These are phyloP conservation scores for Boechera retrofracta DNA, from an alignment of 345 rosid species.

Conservation along the genomic window DNA sequence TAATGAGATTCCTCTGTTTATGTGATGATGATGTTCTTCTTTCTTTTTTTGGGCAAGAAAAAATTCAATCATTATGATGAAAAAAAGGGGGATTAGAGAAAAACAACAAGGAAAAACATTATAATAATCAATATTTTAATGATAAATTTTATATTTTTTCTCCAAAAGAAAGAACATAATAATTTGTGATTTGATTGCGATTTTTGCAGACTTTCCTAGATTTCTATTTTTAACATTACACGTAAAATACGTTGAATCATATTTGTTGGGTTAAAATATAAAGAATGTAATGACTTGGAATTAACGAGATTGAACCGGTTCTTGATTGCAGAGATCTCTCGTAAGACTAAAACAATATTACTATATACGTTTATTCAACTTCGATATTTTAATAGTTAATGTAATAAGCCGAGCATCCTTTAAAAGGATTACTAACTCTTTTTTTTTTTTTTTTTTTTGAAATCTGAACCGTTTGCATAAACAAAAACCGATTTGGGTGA, in stretches of 20 bases:
- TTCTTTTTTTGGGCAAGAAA: not conserved
- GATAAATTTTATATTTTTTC: not conserved
- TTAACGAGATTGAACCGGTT: conserved; percentile 26
- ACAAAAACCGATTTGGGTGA: not conserved
- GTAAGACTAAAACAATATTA: conserved; percentile 41
- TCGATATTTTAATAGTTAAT: not conserved
- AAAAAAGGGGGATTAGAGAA: conserved; percentile 26
- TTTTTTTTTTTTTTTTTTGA: not conserved
- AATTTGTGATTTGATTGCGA: conserved; percentile 45
- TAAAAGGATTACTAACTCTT: not conserved
- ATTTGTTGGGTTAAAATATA: conserved; percentile 25
- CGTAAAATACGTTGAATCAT: conserved; percentile 39
- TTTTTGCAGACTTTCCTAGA: conserved; percentile 36
- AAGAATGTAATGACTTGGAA: conserved; percentile 20
- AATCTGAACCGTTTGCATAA: not conserved
- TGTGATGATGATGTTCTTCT: conserved; percentile 43
- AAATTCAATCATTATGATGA: conserved; percentile 31
- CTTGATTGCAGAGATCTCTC: conserved; percentile 40
- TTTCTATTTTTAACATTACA: conserved; percentile 19
- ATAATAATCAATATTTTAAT: conserved; percentile 13
- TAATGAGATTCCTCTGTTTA: conserved; percentile 40
- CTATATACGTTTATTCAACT: conserved; percentile 8
- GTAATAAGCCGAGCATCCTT: not conserved
- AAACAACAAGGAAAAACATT: conserved; percentile 22
- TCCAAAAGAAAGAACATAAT: conserved; percentile 39